Conservation (phyloP, 2,329 filamentous ascomycete genomes). For the Nemania diffusa region DNA sequence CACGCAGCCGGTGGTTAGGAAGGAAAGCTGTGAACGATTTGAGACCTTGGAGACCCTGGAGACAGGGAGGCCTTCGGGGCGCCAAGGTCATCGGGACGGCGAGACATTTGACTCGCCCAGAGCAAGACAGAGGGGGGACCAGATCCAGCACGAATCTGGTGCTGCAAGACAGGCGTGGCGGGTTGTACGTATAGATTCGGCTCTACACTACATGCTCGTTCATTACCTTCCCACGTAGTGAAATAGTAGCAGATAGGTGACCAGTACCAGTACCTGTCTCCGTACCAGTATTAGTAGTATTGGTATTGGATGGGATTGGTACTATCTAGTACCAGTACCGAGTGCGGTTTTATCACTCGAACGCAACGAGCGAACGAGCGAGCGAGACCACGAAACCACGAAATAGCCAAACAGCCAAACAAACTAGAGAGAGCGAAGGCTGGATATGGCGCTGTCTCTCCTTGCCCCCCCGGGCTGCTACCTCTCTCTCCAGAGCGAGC, state of each 20-base stretch:
- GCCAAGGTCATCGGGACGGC: slow-evolving; percentile 35
- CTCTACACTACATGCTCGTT: too few species aligned
- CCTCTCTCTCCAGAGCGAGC: slow-evolving; percentile 12
- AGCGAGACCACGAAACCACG: slow-evolving; percentile 12
- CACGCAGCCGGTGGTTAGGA: slow-evolving; percentile 26
- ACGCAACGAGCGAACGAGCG: background rate
- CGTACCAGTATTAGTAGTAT: too few species aligned
- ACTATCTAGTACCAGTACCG: background rate
- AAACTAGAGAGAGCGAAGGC: slow-evolving; percentile 1
- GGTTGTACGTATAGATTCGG: slow-evolving; percentile 32
- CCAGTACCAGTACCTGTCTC: too few species aligned
- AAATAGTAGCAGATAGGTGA: too few species aligned
- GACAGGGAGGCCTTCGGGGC: slow-evolving; percentile 29
- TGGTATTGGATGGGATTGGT: too few species aligned
- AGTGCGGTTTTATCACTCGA: background rate
- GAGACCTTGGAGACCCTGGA: slow-evolving; percentile 23
- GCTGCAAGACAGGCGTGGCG: slow-evolving; percentile 34
- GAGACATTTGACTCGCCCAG: slow-evolving; percentile 36
- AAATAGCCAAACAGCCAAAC: background rate
- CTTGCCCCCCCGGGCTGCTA: slow-evolving; percentile 24
- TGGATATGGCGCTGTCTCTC: slow-evolving; percentile 26
- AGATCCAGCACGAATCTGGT: slow-evolving; percentile 31
- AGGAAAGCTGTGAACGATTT: slow-evolving; percentile 24
- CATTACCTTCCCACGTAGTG: too few species aligned
- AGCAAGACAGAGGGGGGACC: slow-evolving; percentile 31